Base-by-base conservation (phyloP, 768 basidiomycete genomes). In the Xerocomellus amylosporus region DNA sequence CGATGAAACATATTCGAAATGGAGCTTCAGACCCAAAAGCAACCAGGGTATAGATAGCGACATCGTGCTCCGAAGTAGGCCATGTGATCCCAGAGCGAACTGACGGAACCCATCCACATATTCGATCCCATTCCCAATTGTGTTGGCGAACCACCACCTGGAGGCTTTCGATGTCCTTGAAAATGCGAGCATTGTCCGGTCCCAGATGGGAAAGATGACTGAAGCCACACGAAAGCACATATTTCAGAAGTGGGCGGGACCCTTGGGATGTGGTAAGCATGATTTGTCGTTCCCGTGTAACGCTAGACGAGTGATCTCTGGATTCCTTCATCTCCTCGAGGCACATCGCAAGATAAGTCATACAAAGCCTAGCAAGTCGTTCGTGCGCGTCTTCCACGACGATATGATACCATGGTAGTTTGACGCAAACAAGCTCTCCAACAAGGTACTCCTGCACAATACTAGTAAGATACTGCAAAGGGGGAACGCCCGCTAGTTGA, bases 391-490 rank as follows among this genome's bases (percentile, higher is more conserved):
- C 43, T 22, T 43, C 55, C 28, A 58, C 1, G 8, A 45, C 40
- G 3, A 59, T 46, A 14, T 50, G 55, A n/a, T 58, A 43, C 9
- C 6, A 28, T 3, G 47, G 43, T 1, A 59, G n/a, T 30, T 49
- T 41, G 2, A 7, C 19, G 8, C 2, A 17, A 34, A 52, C 26
- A 0, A 58, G 43, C 22, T 49, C 47, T 30, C 51, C 55, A 0
- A 53, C 2, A 2, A 59, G 55, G 40, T 59, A 59, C 13, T 58
- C 51, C 55, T 58, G 20, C 10, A 20, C 5, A 12, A 40, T 17
- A 19, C n/a, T n/a, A n/a, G 9, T 17, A 8, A 38, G 37, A 38
- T 4, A n/a, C 37, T 6, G 33, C 14, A 14, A 34, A 37, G 37
- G 8, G 8, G 37, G n/a, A 15, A 30, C 28, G 10, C 28, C 8